These are phyloP conservation scores for Arthrobotrys sphaeroides DNA, from an alignment of 2,329 filamentous ascomycete species.

Conservation along the genomic window DNA sequence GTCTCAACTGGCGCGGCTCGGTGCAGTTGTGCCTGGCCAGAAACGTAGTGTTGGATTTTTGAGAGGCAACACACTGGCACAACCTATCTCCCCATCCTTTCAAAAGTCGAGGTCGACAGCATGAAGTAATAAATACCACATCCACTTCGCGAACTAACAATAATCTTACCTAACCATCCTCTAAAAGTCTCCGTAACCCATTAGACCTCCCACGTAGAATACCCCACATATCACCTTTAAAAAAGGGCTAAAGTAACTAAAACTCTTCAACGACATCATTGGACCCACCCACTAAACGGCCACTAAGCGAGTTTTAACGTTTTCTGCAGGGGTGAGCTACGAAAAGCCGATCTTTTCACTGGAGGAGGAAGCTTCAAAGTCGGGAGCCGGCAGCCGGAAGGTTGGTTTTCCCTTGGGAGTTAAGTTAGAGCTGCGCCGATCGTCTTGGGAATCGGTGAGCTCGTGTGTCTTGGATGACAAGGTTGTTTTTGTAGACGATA, in stretches of 20 bases:
- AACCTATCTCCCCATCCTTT: neutral
- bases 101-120: too few relatives aligned
- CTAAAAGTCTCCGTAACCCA: slow-evolving; percentile 20
- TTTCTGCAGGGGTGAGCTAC: neutral
- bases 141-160: neutral
- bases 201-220: too few relatives aligned
- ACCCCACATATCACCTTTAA: neutral
- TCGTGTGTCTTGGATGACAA: neutral
- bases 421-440: neutral
- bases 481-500: neutral
- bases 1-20: too few relatives aligned
- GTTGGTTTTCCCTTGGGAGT: neutral
- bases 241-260: slow-evolving; percentile 4
- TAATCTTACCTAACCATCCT: neutral
- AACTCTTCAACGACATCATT: slow-evolving; percentile 40
- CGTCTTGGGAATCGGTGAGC: neutral
- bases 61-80: neutral
- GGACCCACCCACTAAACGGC: neutral
- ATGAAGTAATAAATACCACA: neutral
- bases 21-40: too few relatives aligned
- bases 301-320: slow-evolving; percentile 23
- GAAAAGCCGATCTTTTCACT: neutral
- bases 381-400: neutral
- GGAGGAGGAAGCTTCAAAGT: neutral
- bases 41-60: neutral